Evolutionary conservation across 176 grass and related monocot genomes (phyloP).

Genomic region (Oryza brachyantha): DNA sequence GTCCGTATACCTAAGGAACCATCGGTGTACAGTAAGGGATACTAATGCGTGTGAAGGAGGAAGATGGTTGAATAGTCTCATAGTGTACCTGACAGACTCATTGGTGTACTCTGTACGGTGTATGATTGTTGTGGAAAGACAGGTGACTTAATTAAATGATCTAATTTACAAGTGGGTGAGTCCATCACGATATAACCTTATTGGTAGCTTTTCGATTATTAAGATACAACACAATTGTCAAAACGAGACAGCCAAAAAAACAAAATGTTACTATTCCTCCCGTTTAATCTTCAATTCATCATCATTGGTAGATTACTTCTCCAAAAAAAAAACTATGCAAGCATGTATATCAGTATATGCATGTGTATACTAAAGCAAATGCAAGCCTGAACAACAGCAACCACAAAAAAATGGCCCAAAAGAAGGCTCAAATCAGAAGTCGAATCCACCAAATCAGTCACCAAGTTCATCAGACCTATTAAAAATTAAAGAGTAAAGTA

Average conservation of each 20-base stretch:
- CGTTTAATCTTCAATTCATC: background rate
- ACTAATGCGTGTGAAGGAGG: too few relatives aligned
- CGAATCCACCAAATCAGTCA: conserved; percentile 10
- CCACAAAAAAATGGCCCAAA: conserved; percentile 20
- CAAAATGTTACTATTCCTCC: background rate
- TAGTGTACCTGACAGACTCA: too few relatives aligned
- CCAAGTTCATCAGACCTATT: background rate
- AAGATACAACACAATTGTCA: background rate
- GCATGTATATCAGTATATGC: conserved; percentile 3
- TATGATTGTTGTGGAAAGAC: too few relatives aligned
- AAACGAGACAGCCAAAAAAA: background rate
- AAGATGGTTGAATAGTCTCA: too few relatives aligned
- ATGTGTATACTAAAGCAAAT: background rate
- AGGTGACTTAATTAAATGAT: too few relatives aligned
- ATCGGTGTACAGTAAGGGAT: too few relatives aligned
- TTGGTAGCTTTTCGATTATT: too few relatives aligned
- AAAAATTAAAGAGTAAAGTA: background rate
- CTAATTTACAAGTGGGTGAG: too few relatives aligned
- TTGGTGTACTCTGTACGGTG: too few relatives aligned
- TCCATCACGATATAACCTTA: too few relatives aligned
- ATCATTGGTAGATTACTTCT: background rate
- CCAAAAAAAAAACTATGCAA: background rate
- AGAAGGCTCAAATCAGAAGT: background rate
- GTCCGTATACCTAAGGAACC: too few relatives aligned
- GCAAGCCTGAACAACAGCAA: conserved; percentile 11